These are phyloP conservation scores for Coemansia sp. DNA, from an alignment of 192 early-diverging fungal species.

Conservation along the genomic window DNA sequence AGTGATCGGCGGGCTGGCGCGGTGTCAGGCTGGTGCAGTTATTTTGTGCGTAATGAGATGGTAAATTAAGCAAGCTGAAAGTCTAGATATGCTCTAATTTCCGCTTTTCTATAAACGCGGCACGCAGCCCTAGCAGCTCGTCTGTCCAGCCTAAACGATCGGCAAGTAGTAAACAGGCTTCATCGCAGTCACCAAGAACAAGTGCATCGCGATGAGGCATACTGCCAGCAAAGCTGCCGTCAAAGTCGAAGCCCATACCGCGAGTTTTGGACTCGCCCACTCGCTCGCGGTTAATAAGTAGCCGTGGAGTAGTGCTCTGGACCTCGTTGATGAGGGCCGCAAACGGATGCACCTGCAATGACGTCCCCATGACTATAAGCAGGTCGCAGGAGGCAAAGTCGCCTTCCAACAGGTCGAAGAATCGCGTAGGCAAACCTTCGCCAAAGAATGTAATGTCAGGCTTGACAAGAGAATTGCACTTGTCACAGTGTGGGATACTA, in stretches of 20 bases:
- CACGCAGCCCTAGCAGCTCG: slow-evolving; percentile 32
- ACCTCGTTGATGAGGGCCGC: slow-evolving; percentile 73
- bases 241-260: slow-evolving; percentile 76
- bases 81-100: neutral
- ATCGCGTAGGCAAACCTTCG: slow-evolving; percentile 78
- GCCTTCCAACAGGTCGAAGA: slow-evolving; percentile 58
- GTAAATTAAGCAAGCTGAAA: neutral
- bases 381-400: slow-evolving; percentile 82
- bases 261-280: slow-evolving; percentile 62
- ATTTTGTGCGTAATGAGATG: neutral
- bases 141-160: slow-evolving; percentile 72
- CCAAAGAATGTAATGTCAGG: slow-evolving; percentile 98
- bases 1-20: slow-evolving; percentile 3
- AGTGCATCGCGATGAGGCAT: slow-evolving; percentile 72
- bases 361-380: slow-evolving; percentile 93
- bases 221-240: slow-evolving; percentile 57
- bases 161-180: slow-evolving; percentile 68
- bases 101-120: slow-evolving; percentile 10
- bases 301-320: slow-evolving; percentile 64
- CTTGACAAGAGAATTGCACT: slow-evolving; percentile 75
- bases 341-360: slow-evolving; percentile 89
- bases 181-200: slow-evolving; percentile 81
- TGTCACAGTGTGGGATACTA: slow-evolving; percentile 67
- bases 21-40: neutral
- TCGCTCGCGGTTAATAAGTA: slow-evolving; percentile 87